Percentiles rank a stretch among this genome's conserved stretches.
phyloP scores from a whole-genome alignment of 768 basidiomycete genomes.

The Panaeolus cyanescens region DNA sequence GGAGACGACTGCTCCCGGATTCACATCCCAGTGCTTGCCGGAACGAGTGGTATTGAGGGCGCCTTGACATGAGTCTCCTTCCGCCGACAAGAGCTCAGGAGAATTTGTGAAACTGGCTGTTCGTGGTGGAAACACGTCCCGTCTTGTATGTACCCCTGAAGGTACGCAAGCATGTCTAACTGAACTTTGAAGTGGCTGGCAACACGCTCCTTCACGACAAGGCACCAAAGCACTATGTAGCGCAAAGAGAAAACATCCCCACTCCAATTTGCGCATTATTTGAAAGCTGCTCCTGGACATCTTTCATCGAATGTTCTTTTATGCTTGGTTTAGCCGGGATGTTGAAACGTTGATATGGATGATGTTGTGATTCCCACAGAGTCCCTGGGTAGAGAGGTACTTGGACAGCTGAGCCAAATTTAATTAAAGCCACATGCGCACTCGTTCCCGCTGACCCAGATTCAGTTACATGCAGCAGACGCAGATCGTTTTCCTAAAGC shows the following conservation, averaged over 20 bases:
- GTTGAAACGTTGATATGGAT: neutral
- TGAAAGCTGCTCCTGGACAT: neutral
- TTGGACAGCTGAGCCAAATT: no score
- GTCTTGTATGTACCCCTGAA: neutral
- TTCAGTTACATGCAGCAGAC: neutral
- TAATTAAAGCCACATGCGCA: neutral
- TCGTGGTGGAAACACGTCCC: no score
- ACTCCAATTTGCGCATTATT: neutral
- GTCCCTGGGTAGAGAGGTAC: neutral
- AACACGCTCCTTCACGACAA: neutral
- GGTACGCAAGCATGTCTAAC: neutral
- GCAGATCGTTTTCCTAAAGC: neutral
- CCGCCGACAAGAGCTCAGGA: neutral
- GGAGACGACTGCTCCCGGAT: neutral
- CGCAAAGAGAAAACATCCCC: neutral
- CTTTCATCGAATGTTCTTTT: conserved; percentile 5
- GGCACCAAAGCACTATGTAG: neutral
- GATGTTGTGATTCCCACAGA: neutral
- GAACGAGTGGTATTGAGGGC: neutral
- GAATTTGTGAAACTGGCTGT: no score
- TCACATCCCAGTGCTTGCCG: neutral
- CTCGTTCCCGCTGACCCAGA: neutral
- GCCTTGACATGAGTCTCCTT: neutral
- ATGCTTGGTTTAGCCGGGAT: neutral
- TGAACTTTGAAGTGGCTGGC: neutral